Conservation (phyloP, 805 yeast genomes). For the Hanseniaspora valbyensis region DNA sequence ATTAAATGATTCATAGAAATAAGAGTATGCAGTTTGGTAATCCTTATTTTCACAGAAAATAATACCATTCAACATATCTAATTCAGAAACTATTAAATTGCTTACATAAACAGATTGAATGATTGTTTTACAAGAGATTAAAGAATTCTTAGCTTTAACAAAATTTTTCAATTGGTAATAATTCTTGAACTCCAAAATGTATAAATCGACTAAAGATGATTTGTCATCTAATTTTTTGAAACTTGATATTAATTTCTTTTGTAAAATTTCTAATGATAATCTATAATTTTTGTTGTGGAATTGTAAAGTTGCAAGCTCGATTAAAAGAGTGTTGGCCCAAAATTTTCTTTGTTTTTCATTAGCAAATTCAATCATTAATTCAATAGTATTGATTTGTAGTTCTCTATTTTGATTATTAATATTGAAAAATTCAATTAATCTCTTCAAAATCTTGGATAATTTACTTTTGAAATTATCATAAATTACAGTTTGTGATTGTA, state of each 20-base stretch:
- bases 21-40: conserved; percentile 89
- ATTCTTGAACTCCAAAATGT: conserved; percentile 77
- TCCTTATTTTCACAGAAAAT: conserved; percentile 95
- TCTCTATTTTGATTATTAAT: conserved; percentile 50
- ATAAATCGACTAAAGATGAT: conserved; percentile 89
- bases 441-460: conserved; percentile 79
- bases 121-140: conserved; percentile 90
- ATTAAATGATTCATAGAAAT: conserved; percentile 90
- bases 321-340: conserved; percentile 75
- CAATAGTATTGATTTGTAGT: conserved; percentile 59
- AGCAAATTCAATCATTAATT: conserved; percentile 82
- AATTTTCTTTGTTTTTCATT: conserved; percentile 71
- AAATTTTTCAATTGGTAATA: conserved; percentile 85
- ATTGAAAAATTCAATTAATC: conserved; percentile 69
- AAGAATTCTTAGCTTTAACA: conserved; percentile 81
- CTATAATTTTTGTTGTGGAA: conserved; percentile 54
- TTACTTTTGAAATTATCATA: conserved; percentile 76
- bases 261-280: conserved; percentile 54
- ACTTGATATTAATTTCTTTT: conserved; percentile 63
- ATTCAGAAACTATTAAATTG: conserved; percentile 82
- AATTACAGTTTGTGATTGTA: conserved; percentile 47
- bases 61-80: conserved; percentile 90
- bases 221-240: conserved; percentile 93
- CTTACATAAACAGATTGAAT: conserved; percentile 97
- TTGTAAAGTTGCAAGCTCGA: conserved; percentile 67